Evolutionary conservation across 345 rosid genomes (phyloP).

Genomic region (Brassica carinata): DNA sequence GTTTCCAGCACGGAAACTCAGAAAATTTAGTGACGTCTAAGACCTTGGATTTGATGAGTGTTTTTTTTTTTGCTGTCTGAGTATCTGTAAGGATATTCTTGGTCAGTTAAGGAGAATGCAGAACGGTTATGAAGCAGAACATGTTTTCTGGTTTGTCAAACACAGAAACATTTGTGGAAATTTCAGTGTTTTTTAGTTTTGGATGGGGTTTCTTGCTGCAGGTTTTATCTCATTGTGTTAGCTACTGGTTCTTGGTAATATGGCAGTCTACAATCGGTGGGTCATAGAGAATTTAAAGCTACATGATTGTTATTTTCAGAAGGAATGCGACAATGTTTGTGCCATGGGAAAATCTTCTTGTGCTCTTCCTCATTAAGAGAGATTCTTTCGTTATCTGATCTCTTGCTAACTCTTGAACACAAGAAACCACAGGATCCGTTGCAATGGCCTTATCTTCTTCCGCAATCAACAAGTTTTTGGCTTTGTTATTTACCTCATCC

Average conservation of each 20-base stretch:
- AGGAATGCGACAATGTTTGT: neutral
- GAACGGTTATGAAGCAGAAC: neutral
- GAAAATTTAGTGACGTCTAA: neutral
- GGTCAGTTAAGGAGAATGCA: neutral
- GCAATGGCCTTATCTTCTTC: too few relatives aligned
- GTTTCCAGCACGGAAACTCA: neutral
- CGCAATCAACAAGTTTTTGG: too few relatives aligned
- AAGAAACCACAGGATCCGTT: too few relatives aligned
- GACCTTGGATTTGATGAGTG: neutral
- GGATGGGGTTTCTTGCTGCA: neutral
- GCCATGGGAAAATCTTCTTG: too few relatives aligned
- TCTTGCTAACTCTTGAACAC: too few relatives aligned
- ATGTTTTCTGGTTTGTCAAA: neutral
- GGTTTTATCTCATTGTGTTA: neutral
- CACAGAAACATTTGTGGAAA: neutral
- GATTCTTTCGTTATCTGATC: too few relatives aligned
- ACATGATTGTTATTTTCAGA: constrained; percentile 7
- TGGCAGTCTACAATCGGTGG: neutral
- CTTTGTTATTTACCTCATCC: too few relatives aligned
- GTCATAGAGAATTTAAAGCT: neutral
- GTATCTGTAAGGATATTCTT: neutral
- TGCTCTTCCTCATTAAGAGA: too few relatives aligned
- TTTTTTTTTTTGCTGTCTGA: neutral
- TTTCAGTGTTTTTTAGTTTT: constrained; percentile 1
- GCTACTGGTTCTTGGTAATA: neutral